Conservation (phyloP, 257 asterid species). For the Fraxinus anomala region DNA sequence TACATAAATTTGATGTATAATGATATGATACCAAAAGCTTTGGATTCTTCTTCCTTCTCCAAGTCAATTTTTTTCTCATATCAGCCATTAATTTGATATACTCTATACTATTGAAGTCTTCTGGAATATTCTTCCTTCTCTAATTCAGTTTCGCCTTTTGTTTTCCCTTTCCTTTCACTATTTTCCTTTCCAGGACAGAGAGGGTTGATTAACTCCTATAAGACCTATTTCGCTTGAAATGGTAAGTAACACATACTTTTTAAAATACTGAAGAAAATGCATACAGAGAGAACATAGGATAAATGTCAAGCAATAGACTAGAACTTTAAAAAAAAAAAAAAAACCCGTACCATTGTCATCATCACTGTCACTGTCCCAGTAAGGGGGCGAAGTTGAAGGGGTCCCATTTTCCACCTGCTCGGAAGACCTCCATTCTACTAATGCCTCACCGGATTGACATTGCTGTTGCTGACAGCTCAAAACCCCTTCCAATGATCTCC, state of each 20-base stretch:
- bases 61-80: neutral
- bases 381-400: conserved; percentile 86
- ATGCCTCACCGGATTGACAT: conserved; percentile 66
- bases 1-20: conserved; percentile 3
- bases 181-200: neutral
- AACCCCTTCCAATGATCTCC: conserved; percentile 60
- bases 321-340: conserved; percentile 6
- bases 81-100: neutral
- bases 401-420: conserved; percentile 80
- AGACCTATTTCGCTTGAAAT: neutral
- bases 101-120: neutral
- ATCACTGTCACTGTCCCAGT: conserved; percentile 77
- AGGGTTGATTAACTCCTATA: neutral
- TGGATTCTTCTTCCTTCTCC: neutral
- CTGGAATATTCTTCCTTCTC: neutral
- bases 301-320: conserved; percentile 1
- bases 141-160: neutral
- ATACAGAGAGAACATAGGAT: neutral
- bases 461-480: conserved; percentile 54
- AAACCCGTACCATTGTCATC: conserved; percentile 58
- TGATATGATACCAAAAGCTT: neutral
- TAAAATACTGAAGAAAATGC: neutral
- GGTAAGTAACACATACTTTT: neutral
- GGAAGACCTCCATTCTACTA: conserved; percentile 79
- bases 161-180: neutral